A percentile compares a stretch with the other conserved stretches of the same genome.
phyloP scores from a whole-genome alignment of 495 filamentous ascomycete genomes.

The Pyrenopolyporus hunteri region DNA sequence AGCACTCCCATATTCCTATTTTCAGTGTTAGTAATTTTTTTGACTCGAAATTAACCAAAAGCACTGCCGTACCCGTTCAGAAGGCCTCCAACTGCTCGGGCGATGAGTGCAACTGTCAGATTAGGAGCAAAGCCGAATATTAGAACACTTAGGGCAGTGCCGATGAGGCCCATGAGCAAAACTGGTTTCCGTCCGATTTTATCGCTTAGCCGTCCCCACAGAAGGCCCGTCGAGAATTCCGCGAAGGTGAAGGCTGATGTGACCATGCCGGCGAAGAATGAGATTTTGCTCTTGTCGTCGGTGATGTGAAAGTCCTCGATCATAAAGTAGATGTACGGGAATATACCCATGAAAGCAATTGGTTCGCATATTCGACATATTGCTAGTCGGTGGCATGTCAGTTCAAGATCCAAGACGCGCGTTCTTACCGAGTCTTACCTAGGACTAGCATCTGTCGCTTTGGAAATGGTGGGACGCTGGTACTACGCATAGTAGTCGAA shows the following conservation, averaged over 20 bases:
- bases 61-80: slow-evolving; percentile 78
- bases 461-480: slow-evolving; percentile 52
- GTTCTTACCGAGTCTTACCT: slow-evolving; percentile 56
- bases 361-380: slow-evolving; percentile 96
- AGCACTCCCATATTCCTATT: slow-evolving; percentile 86
- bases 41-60: background rate
- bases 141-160: slow-evolving; percentile 92
- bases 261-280: slow-evolving; percentile 94
- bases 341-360: slow-evolving; percentile 99
- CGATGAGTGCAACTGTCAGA: slow-evolving; percentile 82
- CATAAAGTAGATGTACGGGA: slow-evolving; percentile 99
- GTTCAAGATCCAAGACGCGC: slow-evolving; percentile 13
- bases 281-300: slow-evolving; percentile 76
- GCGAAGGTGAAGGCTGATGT: slow-evolving; percentile 96
- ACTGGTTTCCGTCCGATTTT: slow-evolving; percentile 91
- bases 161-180: slow-evolving; percentile 81
- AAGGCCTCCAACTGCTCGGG: slow-evolving; percentile 85
- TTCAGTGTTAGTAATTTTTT: slow-evolving; percentile 20
- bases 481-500: slow-evolving; percentile 21
- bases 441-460: slow-evolving; percentile 72
- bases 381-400: slow-evolving; percentile 62
- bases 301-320: slow-evolving; percentile 88
- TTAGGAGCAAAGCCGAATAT: slow-evolving; percentile 90
- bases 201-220: slow-evolving; percentile 95
- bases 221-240: slow-evolving; percentile 85